Conservation (phyloP, 1,284 basidiomycete species). For the Wolfiporia cocos region DNA sequence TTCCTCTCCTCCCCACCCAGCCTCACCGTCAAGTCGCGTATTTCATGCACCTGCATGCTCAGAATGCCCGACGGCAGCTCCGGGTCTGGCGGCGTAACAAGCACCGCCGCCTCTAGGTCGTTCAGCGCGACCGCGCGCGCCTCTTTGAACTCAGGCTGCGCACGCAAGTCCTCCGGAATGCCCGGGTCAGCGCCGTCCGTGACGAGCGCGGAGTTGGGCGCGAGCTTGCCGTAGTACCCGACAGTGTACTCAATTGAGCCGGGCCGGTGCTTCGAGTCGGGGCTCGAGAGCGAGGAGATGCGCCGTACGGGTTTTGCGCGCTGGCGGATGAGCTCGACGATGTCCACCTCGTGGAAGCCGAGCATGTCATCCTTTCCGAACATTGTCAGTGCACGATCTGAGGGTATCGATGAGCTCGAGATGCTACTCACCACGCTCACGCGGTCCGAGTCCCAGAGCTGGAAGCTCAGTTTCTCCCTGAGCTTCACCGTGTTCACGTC, state of each 20-base stretch:
- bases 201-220: constrained; percentile 39
- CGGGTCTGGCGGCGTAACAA: constrained; percentile 54
- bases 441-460: constrained; percentile 77
- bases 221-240: constrained; percentile 61
- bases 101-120: constrained; percentile 39
- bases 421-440: constrained; percentile 32
- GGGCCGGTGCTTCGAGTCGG: constrained; percentile 22
- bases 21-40: constrained; percentile 25
- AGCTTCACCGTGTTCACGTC: constrained; percentile 66
- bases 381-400: constrained; percentile 1
- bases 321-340: constrained; percentile 27
- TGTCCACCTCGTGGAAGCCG: constrained; percentile 26
- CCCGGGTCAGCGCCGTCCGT: constrained; percentile 30
- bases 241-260: constrained; percentile 40
- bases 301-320: constrained; percentile 25
- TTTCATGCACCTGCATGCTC: constrained; percentile 52
- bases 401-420: background rate
- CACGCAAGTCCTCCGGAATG: constrained; percentile 27
- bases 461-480: constrained; percentile 59
- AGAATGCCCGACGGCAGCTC: constrained; percentile 54
- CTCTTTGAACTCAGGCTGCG: constrained; percentile 26
- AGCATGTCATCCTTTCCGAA: constrained; percentile 30
- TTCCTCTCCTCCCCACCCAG: constrained; percentile 23
- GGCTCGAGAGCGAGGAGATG: constrained; percentile 21
- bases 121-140: constrained; percentile 24